Base-by-base conservation (phyloP, 2,329 filamentous ascomycete species). In the Sphaerulina vaccinii region DNA sequence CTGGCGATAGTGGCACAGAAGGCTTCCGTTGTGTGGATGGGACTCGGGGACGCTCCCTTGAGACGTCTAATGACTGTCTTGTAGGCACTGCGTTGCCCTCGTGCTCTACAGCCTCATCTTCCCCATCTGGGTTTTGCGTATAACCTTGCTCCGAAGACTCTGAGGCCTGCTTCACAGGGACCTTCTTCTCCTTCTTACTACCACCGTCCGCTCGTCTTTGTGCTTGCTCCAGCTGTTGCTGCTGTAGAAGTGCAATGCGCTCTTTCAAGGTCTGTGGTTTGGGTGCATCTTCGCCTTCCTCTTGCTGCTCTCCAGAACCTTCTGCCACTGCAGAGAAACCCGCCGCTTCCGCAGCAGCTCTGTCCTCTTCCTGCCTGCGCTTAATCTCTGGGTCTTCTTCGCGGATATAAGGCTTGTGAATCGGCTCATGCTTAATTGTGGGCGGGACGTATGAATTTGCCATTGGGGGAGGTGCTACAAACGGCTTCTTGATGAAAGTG, bases 251-350 rank as follows among this genome's bases (percentile, higher is more conserved):
- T 22, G 93, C 93, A 73, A 99, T 96, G 56, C 93, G 83, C 70
- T 99, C 93, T 71, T 97, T 99, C 56, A 99, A 71, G 61, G 88
- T 96, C 50, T 90, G 88, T 19, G 91, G 90, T 72, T 97, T 96
- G 1, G 92, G 91, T 63, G 88, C 84, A 37, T 95, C 88, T 49
- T 93, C 89, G 3, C 76, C 83, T 36, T 77, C 79, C 3, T 76
- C 71, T 44, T 75, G 77, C 5, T 78, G 71, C 15, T 72, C 68
- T 29, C 67, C 59, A 67, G 27, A 77, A 71, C 54, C 19, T 16
- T 64, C 63, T 10, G 49, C 57, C 10, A 60, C 63, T 8, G 49
- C 58, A 11, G 61, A 61, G 29, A 88, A 73, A 1, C 85, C 85
- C n/a, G 84, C 84, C 58, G 75, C 83, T 62, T 88, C 86, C 5